These are phyloP conservation scores for Debaryomyces maramus DNA, from an alignment of 805 yeast genomes.

Conservation along the genomic window DNA sequence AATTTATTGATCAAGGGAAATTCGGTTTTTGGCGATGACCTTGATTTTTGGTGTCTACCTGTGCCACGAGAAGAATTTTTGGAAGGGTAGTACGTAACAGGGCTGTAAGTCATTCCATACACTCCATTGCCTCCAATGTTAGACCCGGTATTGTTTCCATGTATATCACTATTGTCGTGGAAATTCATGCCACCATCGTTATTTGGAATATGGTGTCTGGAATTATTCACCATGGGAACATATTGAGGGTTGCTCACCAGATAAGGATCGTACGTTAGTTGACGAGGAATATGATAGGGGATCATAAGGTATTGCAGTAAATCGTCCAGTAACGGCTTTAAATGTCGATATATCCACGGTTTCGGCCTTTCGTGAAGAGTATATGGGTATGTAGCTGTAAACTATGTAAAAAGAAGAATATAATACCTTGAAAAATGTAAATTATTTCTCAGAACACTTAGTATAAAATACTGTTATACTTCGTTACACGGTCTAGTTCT, in stretches of 20 bases:
- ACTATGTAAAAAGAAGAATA: neutral
- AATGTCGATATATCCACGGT: neutral
- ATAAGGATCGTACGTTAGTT: neutral
- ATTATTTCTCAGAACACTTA: too few species aligned
- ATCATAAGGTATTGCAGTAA: too few species aligned
- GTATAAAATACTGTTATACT: too few species aligned
- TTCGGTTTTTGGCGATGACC: constrained; percentile 3
- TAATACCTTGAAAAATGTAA: too few species aligned
- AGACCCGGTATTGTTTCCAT: too few species aligned
- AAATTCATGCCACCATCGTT: neutral
- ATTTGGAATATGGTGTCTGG: too few species aligned
- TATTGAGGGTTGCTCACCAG: neutral
- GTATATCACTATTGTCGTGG: too few species aligned
- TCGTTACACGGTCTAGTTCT: neutral
- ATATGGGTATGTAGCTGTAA: neutral
- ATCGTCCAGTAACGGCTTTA: too few species aligned
- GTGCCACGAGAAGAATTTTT: too few species aligned
- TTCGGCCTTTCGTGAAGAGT: too few species aligned
- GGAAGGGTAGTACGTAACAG: neutral
- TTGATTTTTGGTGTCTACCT: constrained; percentile 1
- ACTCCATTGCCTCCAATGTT: neutral
- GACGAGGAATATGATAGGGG: neutral
- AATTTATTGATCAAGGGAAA: constrained; percentile 6
- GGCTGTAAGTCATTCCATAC: neutral
- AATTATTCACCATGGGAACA: neutral